These are phyloP conservation scores for Aegilops bicornis DNA, from an alignment of 176 grass and related monocot species.

Conservation along the genomic window DNA sequence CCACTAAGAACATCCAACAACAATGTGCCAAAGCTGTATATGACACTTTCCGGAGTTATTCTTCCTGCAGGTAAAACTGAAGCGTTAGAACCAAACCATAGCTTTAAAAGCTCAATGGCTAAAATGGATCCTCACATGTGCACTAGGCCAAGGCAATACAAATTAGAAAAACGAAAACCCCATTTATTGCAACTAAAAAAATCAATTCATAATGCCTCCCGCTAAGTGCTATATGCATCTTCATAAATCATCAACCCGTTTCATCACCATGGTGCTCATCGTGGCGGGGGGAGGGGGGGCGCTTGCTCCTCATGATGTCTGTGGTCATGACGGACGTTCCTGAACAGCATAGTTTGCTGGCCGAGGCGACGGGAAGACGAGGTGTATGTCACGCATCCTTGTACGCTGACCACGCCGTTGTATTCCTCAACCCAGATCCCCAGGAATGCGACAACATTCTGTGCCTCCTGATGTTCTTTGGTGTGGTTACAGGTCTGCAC, in stretches of 20 bases:
- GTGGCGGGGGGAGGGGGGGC: too few species aligned
- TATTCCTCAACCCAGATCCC: too few species aligned
- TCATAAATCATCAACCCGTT: too few species aligned
- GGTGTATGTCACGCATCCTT: too few species aligned
- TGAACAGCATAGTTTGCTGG: too few species aligned
- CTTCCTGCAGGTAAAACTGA: constrained; percentile 57
- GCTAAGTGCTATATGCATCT: too few species aligned
- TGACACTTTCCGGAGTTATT: constrained; percentile 90
- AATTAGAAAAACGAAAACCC: background rate
- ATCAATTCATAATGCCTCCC: background rate
- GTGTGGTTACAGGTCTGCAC: background rate
- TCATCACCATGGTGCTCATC: too few species aligned
- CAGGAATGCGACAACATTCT: too few species aligned
- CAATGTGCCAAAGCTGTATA: constrained; percentile 89
- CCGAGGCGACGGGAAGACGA: too few species aligned
- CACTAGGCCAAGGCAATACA: background rate
- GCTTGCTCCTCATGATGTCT: too few species aligned
- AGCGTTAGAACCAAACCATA: background rate
- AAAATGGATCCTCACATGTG: background rate
- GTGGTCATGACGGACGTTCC: too few species aligned
- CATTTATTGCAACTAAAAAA: background rate
- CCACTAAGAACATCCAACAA: constrained; percentile 91
- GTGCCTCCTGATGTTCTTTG: background rate
- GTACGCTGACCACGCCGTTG: too few species aligned
- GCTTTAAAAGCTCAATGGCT: background rate